These are phyloP conservation scores for Erodium texanum DNA, from an alignment of 441 rosid species.

Conservation along the genomic window DNA sequence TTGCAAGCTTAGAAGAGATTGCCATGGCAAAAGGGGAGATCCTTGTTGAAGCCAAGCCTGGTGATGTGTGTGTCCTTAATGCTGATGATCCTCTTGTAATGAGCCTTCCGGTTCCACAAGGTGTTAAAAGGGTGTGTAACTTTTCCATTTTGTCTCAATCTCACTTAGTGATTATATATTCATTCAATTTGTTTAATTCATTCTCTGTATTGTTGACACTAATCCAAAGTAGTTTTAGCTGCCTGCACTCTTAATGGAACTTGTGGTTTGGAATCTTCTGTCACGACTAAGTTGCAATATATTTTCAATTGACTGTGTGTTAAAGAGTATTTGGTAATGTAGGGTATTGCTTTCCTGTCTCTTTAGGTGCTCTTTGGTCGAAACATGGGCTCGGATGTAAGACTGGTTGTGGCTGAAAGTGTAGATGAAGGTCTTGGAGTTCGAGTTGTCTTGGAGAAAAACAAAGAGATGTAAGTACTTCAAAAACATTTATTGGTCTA, in stretches of 20 bases:
- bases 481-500: neutral
- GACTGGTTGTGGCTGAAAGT: constrained; percentile 23
- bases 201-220: neutral
- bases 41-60: constrained; percentile 20
- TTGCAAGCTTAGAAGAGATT: constrained; percentile 23
- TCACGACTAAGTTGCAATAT: neutral
- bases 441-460: constrained; percentile 20
- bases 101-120: constrained; percentile 19
- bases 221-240: neutral
- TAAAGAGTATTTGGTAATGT: neutral
- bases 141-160: too few species aligned
- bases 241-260: too few species aligned
- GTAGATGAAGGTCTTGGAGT: constrained; percentile 21
- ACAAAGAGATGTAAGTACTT: constrained; percentile 18
- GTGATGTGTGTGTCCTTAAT: constrained; percentile 25
- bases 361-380: constrained; percentile 23
- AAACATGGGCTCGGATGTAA: constrained; percentile 19
- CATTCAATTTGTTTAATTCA: neutral
- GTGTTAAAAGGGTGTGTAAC: constrained; percentile 20
- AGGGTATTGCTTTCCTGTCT: neutral
- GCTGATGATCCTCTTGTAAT: constrained; percentile 29
- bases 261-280: neutral
- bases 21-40: constrained; percentile 30
- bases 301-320: neutral
- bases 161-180: too few species aligned